phyloP scores from a whole-genome alignment of 306 rosid species.

The Gillenia trifoliata region DNA sequence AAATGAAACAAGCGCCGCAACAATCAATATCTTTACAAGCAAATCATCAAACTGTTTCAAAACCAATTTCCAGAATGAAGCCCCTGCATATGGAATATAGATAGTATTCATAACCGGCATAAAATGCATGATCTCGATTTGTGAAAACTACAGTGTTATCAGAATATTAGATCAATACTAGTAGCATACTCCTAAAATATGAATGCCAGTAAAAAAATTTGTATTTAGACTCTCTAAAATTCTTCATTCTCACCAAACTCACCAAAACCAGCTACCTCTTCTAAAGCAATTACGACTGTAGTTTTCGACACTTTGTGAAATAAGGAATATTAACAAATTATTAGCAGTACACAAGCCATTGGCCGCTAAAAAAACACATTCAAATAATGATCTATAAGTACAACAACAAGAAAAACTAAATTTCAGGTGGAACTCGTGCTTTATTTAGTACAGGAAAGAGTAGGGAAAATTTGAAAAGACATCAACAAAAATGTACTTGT shows the following conservation, averaged over 20 bases:
- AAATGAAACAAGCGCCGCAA: slow-evolving; percentile 81
- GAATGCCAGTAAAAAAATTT: background rate
- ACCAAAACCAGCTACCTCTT: background rate
- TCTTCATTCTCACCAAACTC: background rate
- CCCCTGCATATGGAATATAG: slow-evolving; percentile 54
- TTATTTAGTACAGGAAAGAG: background rate
- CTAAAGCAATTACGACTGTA: background rate
- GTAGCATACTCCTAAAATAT: background rate
- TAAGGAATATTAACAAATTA: background rate
- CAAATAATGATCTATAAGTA: background rate
- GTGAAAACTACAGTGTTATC: background rate
- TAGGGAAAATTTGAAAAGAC: background rate
- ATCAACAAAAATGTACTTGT: background rate
- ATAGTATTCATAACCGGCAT: slow-evolving; percentile 18
- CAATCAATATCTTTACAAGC: slow-evolving; percentile 89
- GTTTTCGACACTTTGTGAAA: background rate
- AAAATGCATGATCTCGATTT: background rate
- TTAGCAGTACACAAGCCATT: background rate
- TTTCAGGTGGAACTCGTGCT: background rate
- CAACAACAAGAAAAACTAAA: background rate
- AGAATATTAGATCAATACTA: background rate
- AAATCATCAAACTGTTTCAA: slow-evolving; percentile 94
- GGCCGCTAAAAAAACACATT: background rate
- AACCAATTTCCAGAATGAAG: slow-evolving; percentile 92
- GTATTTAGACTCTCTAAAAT: background rate